Evolutionary conservation across 805 yeast genomes (phyloP).

Genomic region (Priceomyces fermenticarens): DNA sequence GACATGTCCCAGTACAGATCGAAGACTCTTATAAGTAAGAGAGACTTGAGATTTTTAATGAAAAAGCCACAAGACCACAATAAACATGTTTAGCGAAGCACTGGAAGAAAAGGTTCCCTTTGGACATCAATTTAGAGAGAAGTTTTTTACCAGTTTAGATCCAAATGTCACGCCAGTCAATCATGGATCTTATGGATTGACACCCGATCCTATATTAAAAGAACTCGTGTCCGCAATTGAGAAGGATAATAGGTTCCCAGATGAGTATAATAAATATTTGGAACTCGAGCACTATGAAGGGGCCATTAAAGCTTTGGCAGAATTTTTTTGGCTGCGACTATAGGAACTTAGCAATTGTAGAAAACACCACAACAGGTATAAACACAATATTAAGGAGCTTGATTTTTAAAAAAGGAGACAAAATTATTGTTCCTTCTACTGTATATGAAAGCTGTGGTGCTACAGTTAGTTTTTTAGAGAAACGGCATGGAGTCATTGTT

Average conservation of each 20-base stretch:
- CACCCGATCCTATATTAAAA: slow-evolving; percentile 48
- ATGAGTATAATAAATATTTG: slow-evolving; percentile 33
- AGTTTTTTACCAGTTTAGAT: slow-evolving; percentile 45
- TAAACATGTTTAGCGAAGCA: no score
- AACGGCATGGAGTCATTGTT: slow-evolving; percentile 23
- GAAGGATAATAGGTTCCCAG: slow-evolving; percentile 42
- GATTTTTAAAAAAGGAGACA: slow-evolving; percentile 51
- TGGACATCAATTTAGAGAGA: slow-evolving; percentile 48
- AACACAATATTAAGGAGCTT: slow-evolving; percentile 55
- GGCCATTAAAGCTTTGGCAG: slow-evolving; percentile 33
- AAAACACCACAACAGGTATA: slow-evolving; percentile 61
- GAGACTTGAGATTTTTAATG: no score
- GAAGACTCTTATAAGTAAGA: no score
- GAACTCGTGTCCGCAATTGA: slow-evolving; percentile 24
- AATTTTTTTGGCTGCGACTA: slow-evolving; percentile 45
- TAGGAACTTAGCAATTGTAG: slow-evolving; percentile 48
- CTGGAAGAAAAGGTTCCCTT: slow-evolving; percentile 36
- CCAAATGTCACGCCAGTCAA: slow-evolving; percentile 46
- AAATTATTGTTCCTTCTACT: slow-evolving; percentile 46
- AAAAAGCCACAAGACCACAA: no score
- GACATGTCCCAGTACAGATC: no score
- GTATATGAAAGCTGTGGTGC: slow-evolving; percentile 56
- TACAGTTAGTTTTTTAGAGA: slow-evolving; percentile 41
- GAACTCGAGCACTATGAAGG: slow-evolving; percentile 24
- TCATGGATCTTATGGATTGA: slow-evolving; percentile 64